Evolutionary conservation across 1,284 basidiomycete genomes (phyloP).

Genomic region (Tilletiaria anomala): DNA sequence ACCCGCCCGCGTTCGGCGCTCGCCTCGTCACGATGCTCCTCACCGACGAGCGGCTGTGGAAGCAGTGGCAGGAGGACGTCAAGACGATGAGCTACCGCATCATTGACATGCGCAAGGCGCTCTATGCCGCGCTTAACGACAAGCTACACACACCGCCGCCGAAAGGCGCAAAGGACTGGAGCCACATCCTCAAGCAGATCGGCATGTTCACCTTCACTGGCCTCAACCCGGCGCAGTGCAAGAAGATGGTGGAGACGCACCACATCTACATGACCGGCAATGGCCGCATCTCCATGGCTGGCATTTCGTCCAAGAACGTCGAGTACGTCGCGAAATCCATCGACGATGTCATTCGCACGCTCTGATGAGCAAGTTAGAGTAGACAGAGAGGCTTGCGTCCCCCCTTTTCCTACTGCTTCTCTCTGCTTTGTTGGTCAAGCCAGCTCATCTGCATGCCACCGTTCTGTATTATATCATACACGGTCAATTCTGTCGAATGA

Average conservation of each 20-base stretch:
- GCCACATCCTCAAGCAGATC: slow-evolving; percentile 47
- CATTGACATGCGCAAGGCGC: slow-evolving; percentile 70
- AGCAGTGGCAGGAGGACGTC: slow-evolving; percentile 80
- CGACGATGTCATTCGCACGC: neutral
- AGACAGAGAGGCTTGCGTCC: too few relatives aligned
- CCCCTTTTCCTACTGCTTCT: too few relatives aligned
- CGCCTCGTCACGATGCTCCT: slow-evolving; percentile 51
- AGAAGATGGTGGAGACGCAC: slow-evolving; percentile 56
- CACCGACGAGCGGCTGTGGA: slow-evolving; percentile 56
- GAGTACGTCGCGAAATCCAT: neutral
- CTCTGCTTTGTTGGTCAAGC: too few relatives aligned
- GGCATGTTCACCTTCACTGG: slow-evolving; percentile 39
- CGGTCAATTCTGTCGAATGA: too few relatives aligned
- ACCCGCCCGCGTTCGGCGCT: slow-evolving; percentile 78
- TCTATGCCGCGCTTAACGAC: slow-evolving; percentile 62
- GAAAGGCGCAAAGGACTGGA: slow-evolving; percentile 50
- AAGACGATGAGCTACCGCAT: slow-evolving; percentile 81
- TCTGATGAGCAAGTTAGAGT: too few relatives aligned
- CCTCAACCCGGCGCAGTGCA: slow-evolving; percentile 47
- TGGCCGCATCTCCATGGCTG: slow-evolving; percentile 78
- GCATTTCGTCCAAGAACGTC: slow-evolving; percentile 43
- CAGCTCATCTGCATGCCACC: too few relatives aligned
- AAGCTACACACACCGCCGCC: slow-evolving; percentile 65
- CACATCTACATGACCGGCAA: slow-evolving; percentile 79
- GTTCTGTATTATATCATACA: too few relatives aligned